Base-by-base conservation (phyloP, 805 yeast species). In the Lachancea waltii region DNA sequence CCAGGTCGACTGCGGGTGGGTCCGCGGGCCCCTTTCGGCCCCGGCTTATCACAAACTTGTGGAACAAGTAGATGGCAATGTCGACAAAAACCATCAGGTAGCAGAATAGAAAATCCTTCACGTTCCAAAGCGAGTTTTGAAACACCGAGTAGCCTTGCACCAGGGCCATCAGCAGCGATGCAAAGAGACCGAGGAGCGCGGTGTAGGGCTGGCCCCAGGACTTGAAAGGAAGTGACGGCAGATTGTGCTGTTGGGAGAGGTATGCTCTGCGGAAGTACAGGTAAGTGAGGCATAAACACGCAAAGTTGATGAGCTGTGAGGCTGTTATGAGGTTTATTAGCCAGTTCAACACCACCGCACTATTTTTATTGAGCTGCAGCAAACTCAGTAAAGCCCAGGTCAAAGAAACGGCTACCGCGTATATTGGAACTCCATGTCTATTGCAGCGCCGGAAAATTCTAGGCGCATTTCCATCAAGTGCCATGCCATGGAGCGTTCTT, bases 381-480 rank as follows among this genome's bases (percentile, higher is more conserved):
- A 83, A 73, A 14, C 87, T 73, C 14, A 83, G 55, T 31, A 79
- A 60, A 0, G 85, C 78, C 73, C 85, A 81, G n/a, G 63, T 50
- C 26, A 73, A 54, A 7, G 79, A 67, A 7, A 70, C 64, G 5
- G 58, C 40, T 14, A 80, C 78, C 4, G 84, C 69, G 43, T 67
- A 65, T 22, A 81, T 67, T 7, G 94, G 94, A 9, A 81, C 81
- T 41, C 95, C 95, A 30, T 70, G 67, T 33, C 67, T 69, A 46
- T 77, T 72, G 51, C 90, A 81, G 44, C 62, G 65, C 9, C 74
- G 63, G 47, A 85, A 82, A 30, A 82, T 47, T 26, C 64, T 64
- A 8, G 95, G 95, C 1, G 92, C 90, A 44, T 75, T 73, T 0
- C 90, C 87, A 49, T 73, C 76, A 21, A 73, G 60, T 0, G 92